Evolutionary conservation across 306 rosid species (phyloP).

Genomic region (Pachyrhizus erosus): DNA sequence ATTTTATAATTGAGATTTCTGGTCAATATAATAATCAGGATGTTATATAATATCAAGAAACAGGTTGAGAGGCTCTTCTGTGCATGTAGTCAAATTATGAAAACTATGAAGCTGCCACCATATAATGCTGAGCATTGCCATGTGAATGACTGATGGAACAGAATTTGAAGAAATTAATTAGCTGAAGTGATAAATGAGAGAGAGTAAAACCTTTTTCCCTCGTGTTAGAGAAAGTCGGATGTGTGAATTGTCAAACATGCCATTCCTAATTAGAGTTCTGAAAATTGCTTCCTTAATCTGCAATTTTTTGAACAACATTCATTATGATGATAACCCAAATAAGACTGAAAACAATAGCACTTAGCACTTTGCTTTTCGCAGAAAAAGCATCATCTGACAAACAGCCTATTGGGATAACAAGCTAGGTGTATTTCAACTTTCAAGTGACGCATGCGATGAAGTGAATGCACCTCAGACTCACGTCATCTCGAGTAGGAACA

Average conservation of each 20-base stretch:
- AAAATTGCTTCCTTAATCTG: constrained; percentile 89
- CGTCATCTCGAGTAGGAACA: constrained; percentile 78
- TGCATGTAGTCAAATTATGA: not conserved
- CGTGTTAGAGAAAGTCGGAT: constrained; percentile 82
- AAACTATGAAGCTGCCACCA: not conserved
- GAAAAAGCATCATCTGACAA: not conserved
- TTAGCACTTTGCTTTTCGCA: not conserved
- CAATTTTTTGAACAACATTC: constrained; percentile 35
- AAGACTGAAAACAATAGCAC: constrained; percentile 9
- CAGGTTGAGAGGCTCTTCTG: not conserved
- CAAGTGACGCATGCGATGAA: not conserved
- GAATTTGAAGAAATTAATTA: not conserved
- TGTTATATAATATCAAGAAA: not conserved
- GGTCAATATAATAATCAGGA: not conserved
- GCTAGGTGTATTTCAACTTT: not conserved
- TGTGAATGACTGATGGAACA: not conserved
- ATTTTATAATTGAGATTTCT: not conserved
- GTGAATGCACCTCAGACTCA: constrained; percentile 26
- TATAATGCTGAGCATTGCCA: not conserved
- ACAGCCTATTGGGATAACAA: not conserved
- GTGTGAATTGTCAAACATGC: constrained; percentile 85
- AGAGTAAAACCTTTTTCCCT: constrained; percentile 70
- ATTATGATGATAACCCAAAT: constrained; percentile 27
- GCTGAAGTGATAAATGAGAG: constrained; percentile 17
- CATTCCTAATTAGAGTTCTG: constrained; percentile 75